These are phyloP conservation scores for Singerocomus inundabilis DNA, from an alignment of 1,284 basidiomycete genomes.

Conservation along the genomic window DNA sequence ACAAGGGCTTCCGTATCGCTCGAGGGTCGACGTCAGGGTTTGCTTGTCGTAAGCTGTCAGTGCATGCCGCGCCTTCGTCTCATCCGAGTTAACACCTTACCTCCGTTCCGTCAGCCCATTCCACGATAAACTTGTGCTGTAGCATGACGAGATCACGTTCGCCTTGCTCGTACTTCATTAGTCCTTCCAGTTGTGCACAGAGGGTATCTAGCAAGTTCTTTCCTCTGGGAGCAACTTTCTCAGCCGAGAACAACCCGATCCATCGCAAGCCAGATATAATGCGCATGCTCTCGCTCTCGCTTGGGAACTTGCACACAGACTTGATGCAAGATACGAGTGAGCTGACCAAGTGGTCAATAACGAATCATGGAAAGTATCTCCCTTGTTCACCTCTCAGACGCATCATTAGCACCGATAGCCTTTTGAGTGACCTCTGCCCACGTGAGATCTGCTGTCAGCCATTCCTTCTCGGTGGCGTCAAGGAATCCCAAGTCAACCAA, in stretches of 20 bases:
- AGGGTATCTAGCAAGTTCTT: slow-evolving; percentile 93
- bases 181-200: slow-evolving; percentile 84
- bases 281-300: slow-evolving; percentile 64
- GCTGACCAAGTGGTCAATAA: slow-evolving; percentile 26
- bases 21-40: slow-evolving; percentile 89
- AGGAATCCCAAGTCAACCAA: slow-evolving; percentile 91
- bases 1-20: slow-evolving; percentile 82
- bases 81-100: slow-evolving; percentile 38
- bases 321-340: slow-evolving; percentile 73
- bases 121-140: slow-evolving; percentile 94
- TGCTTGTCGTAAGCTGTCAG: slow-evolving; percentile 46
- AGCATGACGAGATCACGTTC: slow-evolving; percentile 97
- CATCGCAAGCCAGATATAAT: slow-evolving; percentile 89
- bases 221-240: slow-evolving; percentile 62
- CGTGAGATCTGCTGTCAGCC: slow-evolving; percentile 71
- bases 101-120: slow-evolving; percentile 79
- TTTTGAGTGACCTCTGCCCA: slow-evolving; percentile 85
- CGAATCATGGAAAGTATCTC: not conserved
- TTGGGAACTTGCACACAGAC: slow-evolving; percentile 70
- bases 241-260: slow-evolving; percentile 89
- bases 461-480: slow-evolving; percentile 74
- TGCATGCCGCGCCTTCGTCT: slow-evolving; percentile 3
- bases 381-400: slow-evolving; percentile 65
- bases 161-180: slow-evolving; percentile 89
- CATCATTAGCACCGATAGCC: slow-evolving; percentile 70